Base-by-base conservation (phyloP, 2,329 filamentous ascomycete genomes). In the Nothopassalora personata region DNA sequence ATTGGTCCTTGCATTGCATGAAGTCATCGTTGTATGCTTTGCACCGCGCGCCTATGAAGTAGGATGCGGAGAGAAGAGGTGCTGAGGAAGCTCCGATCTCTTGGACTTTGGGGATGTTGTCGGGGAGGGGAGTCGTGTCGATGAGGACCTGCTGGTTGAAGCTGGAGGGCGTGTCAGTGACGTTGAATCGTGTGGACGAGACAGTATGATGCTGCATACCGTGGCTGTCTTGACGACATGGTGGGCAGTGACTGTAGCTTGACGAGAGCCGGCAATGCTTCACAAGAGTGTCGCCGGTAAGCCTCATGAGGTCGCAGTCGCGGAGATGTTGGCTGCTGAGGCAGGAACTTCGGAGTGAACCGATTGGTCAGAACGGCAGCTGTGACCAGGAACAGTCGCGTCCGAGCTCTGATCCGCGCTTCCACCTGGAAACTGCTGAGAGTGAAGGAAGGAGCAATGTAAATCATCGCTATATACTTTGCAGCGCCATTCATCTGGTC, bases 1-100 rank as follows among this genome's bases (percentile, higher is more conserved):
- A 87, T 79, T 97, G 91, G 68, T 85, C 90, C 87, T 99, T 99
- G 88, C 94, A 99, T 81, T 96, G 90, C 93, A 99, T 99, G 80
- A 89, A 99, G 79, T 99, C 94, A 81, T 99, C 94, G 78, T 97
- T 97, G 83, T 92, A 99, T 59, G 89, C 82, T 75, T 85, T 88
- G 86, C 94, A 99, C 73, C 93, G 88, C 67, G 91, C 92, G 64
- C 94, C 94, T 74, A 99, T 99, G 77, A 97, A 99, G 83, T 90
- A 99, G 54, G 91, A 86, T 33, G 94, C 94, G 66, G 90, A 96
- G 60, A 96, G 81, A 48, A 99, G 84, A 57, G 94, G 94, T 43
- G 92, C 94, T 59, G 93, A 97, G 72, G 88, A 96, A 72, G 91
- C 85, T 72, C 94, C 94, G 67, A 99, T 85, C 80, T 99, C 94